A percentile compares a stretch with the other conserved stretches of the same genome.
phyloP scores from a whole-genome alignment of 1,284 basidiomycete genomes.

The Cutaneotrichosporon sp. region DNA sequence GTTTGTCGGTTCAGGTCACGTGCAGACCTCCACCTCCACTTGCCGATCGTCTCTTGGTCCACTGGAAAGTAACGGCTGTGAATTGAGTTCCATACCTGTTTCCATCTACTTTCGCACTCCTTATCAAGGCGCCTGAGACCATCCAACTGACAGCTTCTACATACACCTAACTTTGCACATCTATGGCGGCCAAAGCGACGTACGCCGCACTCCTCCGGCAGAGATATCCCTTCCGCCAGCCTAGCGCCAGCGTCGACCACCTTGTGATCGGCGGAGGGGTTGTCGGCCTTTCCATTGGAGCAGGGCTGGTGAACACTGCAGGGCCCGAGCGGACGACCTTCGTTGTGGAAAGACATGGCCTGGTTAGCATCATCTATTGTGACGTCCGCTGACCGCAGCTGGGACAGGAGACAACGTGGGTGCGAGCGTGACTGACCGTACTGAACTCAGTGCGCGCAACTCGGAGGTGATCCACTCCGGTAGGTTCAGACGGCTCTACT shows the following conservation, averaged over 20 bases:
- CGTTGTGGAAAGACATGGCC: constrained; percentile 72
- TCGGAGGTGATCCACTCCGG: constrained; percentile 95
- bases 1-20: too few relatives aligned
- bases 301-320: constrained; percentile 63
- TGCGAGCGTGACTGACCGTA: neutral
- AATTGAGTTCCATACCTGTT: too few relatives aligned
- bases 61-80: too few relatives aligned
- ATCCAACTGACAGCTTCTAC: neutral
- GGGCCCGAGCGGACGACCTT: constrained; percentile 70
- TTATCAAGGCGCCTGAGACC: too few relatives aligned
- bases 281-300: constrained; percentile 79
- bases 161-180: neutral
- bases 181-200: neutral
- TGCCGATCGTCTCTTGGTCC: too few relatives aligned
- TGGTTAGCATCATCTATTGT: constrained; percentile 17
- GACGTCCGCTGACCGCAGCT: constrained; percentile 22
- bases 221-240: constrained; percentile 52
- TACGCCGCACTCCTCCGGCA: constrained; percentile 14
- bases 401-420: constrained; percentile 78
- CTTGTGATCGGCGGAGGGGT: constrained; percentile 90
- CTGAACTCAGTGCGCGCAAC: constrained; percentile 68
- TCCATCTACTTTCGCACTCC: too few relatives aligned
- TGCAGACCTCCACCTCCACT: too few relatives aligned
- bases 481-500: constrained; percentile 30
- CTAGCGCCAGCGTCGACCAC: constrained; percentile 76